A percentile compares a stretch with the other conserved stretches of the same genome.
phyloP scores from a whole-genome alignment of 2,329 filamentous ascomycete species.

The Esteya vermicola region DNA sequence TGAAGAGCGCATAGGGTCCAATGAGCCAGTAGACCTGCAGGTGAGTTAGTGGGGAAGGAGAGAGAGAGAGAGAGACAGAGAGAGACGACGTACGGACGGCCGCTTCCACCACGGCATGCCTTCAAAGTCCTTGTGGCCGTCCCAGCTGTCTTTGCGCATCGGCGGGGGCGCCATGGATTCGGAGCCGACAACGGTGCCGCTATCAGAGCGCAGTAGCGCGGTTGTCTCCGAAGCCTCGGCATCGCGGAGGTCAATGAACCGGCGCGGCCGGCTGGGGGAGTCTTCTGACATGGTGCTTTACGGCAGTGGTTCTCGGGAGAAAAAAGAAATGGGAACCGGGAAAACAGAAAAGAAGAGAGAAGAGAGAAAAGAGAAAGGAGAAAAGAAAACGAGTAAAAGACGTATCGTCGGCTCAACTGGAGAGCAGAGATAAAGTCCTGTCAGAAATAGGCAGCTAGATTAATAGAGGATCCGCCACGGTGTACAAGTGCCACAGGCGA shows the following conservation, averaged over 20 bases:
- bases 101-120: constrained; percentile 46
- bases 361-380: neutral
- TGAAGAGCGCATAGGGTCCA: constrained; percentile 65
- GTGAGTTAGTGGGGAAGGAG: constrained; percentile 12
- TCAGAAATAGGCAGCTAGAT: too few species aligned
- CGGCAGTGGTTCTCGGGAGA: too few species aligned
- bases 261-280: too few species aligned
- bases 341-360: neutral
- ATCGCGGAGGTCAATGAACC: neutral
- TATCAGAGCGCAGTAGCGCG: neutral
- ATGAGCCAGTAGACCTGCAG: constrained; percentile 68
- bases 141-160: constrained; percentile 23
- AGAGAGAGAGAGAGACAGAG: neutral
- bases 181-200: neutral
- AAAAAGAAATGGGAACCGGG: neutral
- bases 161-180: neutral
- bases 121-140: constrained; percentile 41
- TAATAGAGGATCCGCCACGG: too few species aligned
- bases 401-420: too few species aligned
- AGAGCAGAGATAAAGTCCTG: too few species aligned
- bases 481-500: too few species aligned
- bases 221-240: neutral
- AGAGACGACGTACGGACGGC: constrained; percentile 40
- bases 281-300: too few species aligned
- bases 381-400: neutral